Evolutionary conservation across 805 yeast genomes (phyloP).

Genomic region (Wickerhamomyces sydowiorum): DNA sequence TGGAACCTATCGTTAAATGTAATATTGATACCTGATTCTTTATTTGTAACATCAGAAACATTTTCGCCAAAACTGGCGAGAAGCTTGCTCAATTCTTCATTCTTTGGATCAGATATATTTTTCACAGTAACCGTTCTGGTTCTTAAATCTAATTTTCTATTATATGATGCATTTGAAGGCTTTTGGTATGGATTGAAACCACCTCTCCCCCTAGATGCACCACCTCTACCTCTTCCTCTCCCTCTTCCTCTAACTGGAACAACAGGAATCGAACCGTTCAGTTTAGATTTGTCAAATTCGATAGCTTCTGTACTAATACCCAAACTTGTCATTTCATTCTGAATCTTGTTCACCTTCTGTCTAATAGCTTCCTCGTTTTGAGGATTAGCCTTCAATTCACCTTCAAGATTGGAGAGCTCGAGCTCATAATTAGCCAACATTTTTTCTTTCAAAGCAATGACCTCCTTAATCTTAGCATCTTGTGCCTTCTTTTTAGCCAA

Average conservation of each 20-base stretch:
- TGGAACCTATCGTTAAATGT: slow-evolving; percentile 17
- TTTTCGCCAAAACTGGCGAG: slow-evolving; percentile 9
- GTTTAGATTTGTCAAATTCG: slow-evolving; percentile 14
- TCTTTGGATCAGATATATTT: slow-evolving; percentile 10
- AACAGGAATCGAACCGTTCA: slow-evolving; percentile 6
- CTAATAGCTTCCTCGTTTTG: slow-evolving; percentile 10
- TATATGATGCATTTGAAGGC: slow-evolving; percentile 2
- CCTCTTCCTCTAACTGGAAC: slow-evolving; percentile 7
- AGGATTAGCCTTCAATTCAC: slow-evolving; percentile 11
- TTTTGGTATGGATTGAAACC: slow-evolving; percentile 14
- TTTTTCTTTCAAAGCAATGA: slow-evolving; percentile 28
- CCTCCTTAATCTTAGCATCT: slow-evolving; percentile 25
- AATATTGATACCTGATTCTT: slow-evolving; percentile 8
- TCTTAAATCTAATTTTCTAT: slow-evolving; percentile 17
- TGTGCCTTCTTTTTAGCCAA: slow-evolving; percentile 27
- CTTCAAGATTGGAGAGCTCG: slow-evolving; percentile 17
- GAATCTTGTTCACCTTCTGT: slow-evolving; percentile 9
- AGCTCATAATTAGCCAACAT: slow-evolving; percentile 29
- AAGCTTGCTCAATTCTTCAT: slow-evolving; percentile 10
- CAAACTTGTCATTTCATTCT: slow-evolving; percentile 11
- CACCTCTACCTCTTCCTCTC: slow-evolving; percentile 6
- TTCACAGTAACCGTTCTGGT: slow-evolving; percentile 16
- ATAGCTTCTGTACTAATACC: slow-evolving; percentile 18
- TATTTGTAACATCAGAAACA: slow-evolving; percentile 2
- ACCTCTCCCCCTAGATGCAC: slow-evolving; percentile 2